Percentiles rank a stretch among this genome's conserved stretches.
phyloP scores from a whole-genome alignment of 2,329 filamentous ascomycete genomes.

The Lasiodiplodia gonubiensis region DNA sequence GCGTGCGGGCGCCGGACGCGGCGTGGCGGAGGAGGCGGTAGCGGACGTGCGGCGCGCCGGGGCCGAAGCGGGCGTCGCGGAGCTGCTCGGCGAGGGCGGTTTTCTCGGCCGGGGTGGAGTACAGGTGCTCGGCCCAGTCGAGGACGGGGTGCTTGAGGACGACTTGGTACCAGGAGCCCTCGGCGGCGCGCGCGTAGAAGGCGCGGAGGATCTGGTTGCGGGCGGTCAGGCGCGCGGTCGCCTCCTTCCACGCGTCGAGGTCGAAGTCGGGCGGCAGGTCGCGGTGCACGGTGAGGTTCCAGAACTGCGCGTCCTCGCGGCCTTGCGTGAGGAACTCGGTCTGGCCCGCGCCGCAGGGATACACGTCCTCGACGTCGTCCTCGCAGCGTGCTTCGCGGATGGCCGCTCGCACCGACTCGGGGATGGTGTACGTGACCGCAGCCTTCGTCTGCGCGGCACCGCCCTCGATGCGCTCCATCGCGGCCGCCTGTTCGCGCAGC shows the following conservation, averaged over 20 bases:
- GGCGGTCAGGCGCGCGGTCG: background rate
- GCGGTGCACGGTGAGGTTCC: constrained; percentile 28
- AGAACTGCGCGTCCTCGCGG: constrained; percentile 28
- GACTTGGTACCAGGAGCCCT: background rate
- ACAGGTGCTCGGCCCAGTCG: background rate
- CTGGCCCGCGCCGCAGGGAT: constrained; percentile 32
- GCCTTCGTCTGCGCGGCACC: background rate
- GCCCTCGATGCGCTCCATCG: background rate
- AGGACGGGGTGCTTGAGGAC: background rate
- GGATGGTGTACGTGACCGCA: background rate
- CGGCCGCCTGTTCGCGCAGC: constrained; percentile 2
- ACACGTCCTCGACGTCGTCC: constrained; percentile 21
- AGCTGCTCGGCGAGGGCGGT: constrained; percentile 33
- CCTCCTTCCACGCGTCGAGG: constrained; percentile 14
- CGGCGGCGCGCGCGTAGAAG: background rate
- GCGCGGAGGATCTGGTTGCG: background rate
- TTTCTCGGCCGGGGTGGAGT: background rate
- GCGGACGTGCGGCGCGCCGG: constrained; percentile 43
- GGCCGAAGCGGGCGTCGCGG: constrained; percentile 38
- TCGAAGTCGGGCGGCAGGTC: constrained; percentile 15
- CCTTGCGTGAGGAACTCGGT: constrained; percentile 32
- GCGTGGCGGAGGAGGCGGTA: constrained; percentile 40
- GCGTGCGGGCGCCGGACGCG: constrained; percentile 28
- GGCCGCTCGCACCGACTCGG: background rate
- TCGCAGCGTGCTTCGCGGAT: background rate